Evolutionary conservation across 2,329 filamentous ascomycete species (phyloP), one percentile per base, ranked within the genome.

Genomic region (Ophiostoma piceae): DNA sequence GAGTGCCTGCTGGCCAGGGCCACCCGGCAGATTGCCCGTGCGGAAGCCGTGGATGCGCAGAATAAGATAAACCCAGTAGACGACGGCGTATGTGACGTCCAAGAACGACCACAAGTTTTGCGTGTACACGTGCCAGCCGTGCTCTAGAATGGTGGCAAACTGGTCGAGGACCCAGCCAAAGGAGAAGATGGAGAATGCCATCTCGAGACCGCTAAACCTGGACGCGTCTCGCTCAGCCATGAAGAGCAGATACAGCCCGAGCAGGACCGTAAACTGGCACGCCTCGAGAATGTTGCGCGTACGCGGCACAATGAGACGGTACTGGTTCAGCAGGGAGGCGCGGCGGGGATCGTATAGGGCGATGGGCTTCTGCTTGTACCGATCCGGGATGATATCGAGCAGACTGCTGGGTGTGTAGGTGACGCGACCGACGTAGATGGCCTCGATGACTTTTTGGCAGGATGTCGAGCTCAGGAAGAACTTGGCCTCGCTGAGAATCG

Each of bases 71-170:
- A 84, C 79, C 74, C 84, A 81, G 76, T 91, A 95, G 41, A 95
- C 89, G 60, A 83, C 75, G n/a, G 88, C 85, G 75, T 94, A 96
- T 4, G 87, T 87, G 66, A 94, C 88, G 77, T 95, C 92, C 19
- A 96, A 84, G 75, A 96, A 95, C 0, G 91, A 92, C 92, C 92
- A 96, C 3, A 96, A 81, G 74, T 95, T 94, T 77, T 96, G 91
- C 0, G 92, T 93, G 76, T 95, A 94, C 1, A 95, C 92, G 71
- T 87, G 86, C 85, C 85, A 88, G 66, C 85, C 87, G 76, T 95
- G 92, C 73, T 92, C 91, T 19, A 92, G 78, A 37, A 93, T 89
- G 0, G 90, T 92, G 1, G 90, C 89, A 75, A 92, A 87, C 75
- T 92, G 90, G 76, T 94, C 91, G 41, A 94, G 80, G 2, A 87